Conservation (phyloP, 208 protist species). For the Acanthamoeba triangularis region DNA sequence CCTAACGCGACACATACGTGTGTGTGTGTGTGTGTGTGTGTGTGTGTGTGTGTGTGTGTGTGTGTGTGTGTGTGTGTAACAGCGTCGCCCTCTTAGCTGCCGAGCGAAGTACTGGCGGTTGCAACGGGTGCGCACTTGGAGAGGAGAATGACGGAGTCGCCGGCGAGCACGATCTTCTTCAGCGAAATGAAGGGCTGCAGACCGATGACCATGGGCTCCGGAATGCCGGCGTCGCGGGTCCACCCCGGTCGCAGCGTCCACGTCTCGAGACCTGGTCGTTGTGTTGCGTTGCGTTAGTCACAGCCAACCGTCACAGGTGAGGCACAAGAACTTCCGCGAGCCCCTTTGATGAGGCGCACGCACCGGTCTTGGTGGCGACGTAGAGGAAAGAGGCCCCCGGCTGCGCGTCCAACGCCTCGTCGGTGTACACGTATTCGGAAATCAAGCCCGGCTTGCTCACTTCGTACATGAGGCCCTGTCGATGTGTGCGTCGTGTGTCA, state of each 20-base stretch:
- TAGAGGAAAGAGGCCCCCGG: slow-evolving; percentile 30
- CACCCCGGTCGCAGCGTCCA: slow-evolving; percentile 47
- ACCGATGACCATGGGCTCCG: slow-evolving; percentile 48
- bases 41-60: no score
- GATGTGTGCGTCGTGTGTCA: no score
- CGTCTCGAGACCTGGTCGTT: slow-evolving; percentile 1
- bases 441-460: slow-evolving; percentile 27
- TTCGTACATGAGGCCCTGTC: slow-evolving; percentile 33
- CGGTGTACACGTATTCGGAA: slow-evolving; percentile 21
- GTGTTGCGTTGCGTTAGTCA: no score
- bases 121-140: neutral
- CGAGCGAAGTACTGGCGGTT: no score
- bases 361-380: slow-evolving; percentile 34
- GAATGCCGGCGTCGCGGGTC: neutral
- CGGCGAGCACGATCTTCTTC: slow-evolving; percentile 46
- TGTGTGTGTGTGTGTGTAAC: neutral
- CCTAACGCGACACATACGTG: neutral
- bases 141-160: slow-evolving; percentile 34
- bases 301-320: neutral
- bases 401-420: slow-evolving; percentile 34
- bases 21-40: no score
- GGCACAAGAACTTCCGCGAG: neutral
- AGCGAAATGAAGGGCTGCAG: slow-evolving; percentile 56
- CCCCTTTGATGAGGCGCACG: neutral
- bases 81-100: neutral